Base-by-base conservation (phyloP, 805 yeast species). In the Candida saitoana region DNA sequence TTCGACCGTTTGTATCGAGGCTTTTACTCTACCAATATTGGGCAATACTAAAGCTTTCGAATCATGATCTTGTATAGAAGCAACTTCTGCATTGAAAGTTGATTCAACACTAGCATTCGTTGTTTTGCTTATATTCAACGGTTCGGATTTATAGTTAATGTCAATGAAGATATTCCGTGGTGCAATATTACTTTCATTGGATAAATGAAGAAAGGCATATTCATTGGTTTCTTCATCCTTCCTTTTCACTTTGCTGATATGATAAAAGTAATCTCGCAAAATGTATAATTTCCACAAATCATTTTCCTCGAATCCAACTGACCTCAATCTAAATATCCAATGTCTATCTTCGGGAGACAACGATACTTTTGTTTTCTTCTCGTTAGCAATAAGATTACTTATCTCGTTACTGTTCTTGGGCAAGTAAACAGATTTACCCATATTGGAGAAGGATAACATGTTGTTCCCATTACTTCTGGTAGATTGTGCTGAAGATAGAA, bases 271-370 rank as follows among this genome's bases (percentile, higher is more conserved):
- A 20, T 82, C 82, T 42, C 90, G 71, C 42, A 88, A 60, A 3
- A 77, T 77, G 12, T 82, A 81, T 9, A 91, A 63, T 58, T 90
- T 91, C 97, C 97, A 91, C 18, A 87, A 51, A 35, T 88, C 95
- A 5, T 68, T 70, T 7, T 80, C 87, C 5, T 69, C 70, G 39
- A 91, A 62, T 0, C 97, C 98, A n/a, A 87, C 71, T 2, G 82
- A 71, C 36, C 77, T 74, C 34, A 91, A 65, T 47, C 82, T 79
- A 29, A 77, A 77, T n/a, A 88, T 66, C 89, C 96, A 84, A 24
- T 72, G 71, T 42, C 74, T 71, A 58, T 87, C 96, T 43, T 79
- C 84, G 3, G 74, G 71, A 0, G 87, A 80, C 18, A 84, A 50
- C 0, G 71, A 62, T 4, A 58, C 47, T 3, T 55, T 42, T 3